Percentiles rank a stretch among this genome's conserved stretches.
These are phyloP conservation scores for Fragaria nilgerrensis DNA, from an alignment of 306 rosid species.

Conservation along the genomic window DNA sequence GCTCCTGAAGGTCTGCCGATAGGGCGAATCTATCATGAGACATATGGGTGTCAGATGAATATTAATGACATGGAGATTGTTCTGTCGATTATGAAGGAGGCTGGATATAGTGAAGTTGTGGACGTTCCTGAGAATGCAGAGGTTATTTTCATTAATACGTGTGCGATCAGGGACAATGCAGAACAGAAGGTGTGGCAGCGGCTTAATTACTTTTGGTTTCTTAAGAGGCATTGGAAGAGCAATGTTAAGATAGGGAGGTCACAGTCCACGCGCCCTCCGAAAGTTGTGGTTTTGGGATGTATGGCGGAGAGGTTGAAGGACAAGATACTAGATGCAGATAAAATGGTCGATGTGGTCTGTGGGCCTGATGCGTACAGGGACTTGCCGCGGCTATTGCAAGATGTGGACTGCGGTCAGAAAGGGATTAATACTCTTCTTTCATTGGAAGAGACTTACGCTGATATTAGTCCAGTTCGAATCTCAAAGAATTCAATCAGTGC, in stretches of 20 bases:
- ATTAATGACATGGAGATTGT: constrained; percentile 96
- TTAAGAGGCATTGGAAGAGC: constrained; percentile 88
- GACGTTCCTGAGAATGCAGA: constrained; percentile 88
- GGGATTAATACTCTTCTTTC: constrained; percentile 97
- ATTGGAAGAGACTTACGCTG: constrained; percentile 96
- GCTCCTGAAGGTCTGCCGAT: constrained; percentile 50
- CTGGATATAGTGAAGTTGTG: constrained; percentile 72
- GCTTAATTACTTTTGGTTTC: constrained; percentile 99
- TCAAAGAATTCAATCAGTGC: constrained; percentile 80
- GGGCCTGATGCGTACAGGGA: constrained; percentile 99
- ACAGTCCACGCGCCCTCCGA: constrained; percentile 67
- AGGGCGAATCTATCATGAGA: constrained; percentile 92
- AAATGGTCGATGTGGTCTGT: constrained; percentile 97
- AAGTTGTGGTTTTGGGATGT: constrained; percentile 95
- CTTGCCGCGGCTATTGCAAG: constrained; percentile 75
- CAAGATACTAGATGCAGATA: constrained; percentile 84
- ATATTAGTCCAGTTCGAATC: constrained; percentile 82
- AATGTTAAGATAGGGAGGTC: constrained; percentile 81
- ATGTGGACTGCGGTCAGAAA: constrained; percentile 88
- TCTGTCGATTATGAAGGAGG: constrained; percentile 79
- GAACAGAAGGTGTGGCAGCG: constrained; percentile 99
- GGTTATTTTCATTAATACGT: constrained; percentile 88
- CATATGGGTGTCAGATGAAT: constrained; percentile 98
- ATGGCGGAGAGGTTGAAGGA: constrained; percentile 99
- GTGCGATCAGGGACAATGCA: constrained; percentile 97